Evolutionary conservation across 495 filamentous ascomycete species (phyloP).

Genomic region (Aspergillus ellipticus): DNA sequence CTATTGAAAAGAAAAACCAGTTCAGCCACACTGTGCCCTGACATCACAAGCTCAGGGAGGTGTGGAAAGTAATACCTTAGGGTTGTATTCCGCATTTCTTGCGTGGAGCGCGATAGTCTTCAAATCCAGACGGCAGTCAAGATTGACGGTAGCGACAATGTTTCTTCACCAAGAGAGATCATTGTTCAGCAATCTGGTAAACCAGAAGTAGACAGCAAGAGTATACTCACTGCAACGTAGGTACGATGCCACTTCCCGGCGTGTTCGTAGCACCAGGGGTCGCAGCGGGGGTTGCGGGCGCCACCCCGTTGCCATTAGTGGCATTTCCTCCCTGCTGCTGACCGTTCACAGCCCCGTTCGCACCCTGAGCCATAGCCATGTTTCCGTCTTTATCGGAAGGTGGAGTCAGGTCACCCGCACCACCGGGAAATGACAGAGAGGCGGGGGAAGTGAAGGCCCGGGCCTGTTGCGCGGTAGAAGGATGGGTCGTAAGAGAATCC

Average conservation of each 20-base stretch:
- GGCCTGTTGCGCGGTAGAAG: conserved; percentile 81
- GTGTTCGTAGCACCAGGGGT: conserved; percentile 72
- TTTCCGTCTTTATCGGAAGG: conserved; percentile 62
- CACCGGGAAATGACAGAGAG: conserved; percentile 86
- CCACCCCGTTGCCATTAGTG: conserved; percentile 76
- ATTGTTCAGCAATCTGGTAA: conserved; percentile 49
- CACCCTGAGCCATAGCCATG: conserved; percentile 43
- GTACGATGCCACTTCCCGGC: conserved; percentile 86
- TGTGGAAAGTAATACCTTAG: conserved; percentile 66
- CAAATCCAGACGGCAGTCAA: conserved; percentile 95
- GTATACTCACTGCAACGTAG: conserved; percentile 95
- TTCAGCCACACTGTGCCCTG: conserved; percentile 47
- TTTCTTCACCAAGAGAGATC: conserved; percentile 73
- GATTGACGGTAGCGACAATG: conserved; percentile 98
- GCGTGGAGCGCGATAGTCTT: conserved; percentile 99
- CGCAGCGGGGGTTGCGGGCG: conserved; percentile 91
- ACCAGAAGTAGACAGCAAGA: conserved; percentile 47
- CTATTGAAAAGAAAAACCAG: conserved; percentile 54
- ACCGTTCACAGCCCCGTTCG: conserved; percentile 47
- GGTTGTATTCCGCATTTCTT: conserved; percentile 97
- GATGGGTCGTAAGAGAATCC: conserved; percentile 88
- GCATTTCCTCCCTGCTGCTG: conserved; percentile 60
- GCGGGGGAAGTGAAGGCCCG: conserved; percentile 86
- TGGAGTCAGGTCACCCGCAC: conserved; percentile 74
- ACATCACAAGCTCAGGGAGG: conserved; percentile 39